Percentiles rank a stretch among this genome's conserved stretches.
These are phyloP conservation scores for Beta macrorhiza DNA, from an alignment of 179 eudicot species.

Conservation along the genomic window DNA sequence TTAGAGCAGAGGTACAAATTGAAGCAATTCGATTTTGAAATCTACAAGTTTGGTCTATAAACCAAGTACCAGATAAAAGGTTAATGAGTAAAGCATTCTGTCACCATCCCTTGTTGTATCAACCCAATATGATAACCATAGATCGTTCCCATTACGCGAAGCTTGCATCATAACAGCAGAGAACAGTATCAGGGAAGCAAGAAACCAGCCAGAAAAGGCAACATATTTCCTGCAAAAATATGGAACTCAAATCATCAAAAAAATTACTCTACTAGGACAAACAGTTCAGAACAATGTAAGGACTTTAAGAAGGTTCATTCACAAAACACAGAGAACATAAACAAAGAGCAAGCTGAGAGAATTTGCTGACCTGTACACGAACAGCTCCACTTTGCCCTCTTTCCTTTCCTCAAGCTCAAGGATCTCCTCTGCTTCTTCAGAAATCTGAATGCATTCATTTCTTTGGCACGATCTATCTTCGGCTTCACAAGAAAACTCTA, in stretches of 20 bases:
- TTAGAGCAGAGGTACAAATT: neutral
- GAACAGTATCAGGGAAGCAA: constrained; percentile 57
- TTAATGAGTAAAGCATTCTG: constrained; percentile 38
- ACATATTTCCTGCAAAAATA: constrained; percentile 74
- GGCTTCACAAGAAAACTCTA: constrained; percentile 29
- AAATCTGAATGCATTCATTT: constrained; percentile 36
- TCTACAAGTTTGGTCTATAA: neutral
- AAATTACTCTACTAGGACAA: neutral
- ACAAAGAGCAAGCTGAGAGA: neutral
- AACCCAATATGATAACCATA: constrained; percentile 97
- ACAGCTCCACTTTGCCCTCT: constrained; percentile 83
- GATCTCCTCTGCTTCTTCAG: constrained; percentile 42
- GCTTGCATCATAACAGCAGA: constrained; percentile 95
- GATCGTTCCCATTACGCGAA: constrained; percentile 91
- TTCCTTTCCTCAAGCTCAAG: constrained; percentile 69
- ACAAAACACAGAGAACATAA: neutral
- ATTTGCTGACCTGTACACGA: constrained; percentile 63
- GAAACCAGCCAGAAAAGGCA: constrained; percentile 77
- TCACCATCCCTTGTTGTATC: constrained; percentile 56
- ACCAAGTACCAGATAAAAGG: constrained; percentile 69
- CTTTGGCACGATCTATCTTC: constrained; percentile 26
- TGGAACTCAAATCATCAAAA: neutral
- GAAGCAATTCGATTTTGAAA: neutral
- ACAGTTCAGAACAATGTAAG: neutral
- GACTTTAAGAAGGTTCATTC: neutral